These are phyloP conservation scores for Suillus subluteus DNA, from an alignment of 768 basidiomycete genomes.

Conservation along the genomic window DNA sequence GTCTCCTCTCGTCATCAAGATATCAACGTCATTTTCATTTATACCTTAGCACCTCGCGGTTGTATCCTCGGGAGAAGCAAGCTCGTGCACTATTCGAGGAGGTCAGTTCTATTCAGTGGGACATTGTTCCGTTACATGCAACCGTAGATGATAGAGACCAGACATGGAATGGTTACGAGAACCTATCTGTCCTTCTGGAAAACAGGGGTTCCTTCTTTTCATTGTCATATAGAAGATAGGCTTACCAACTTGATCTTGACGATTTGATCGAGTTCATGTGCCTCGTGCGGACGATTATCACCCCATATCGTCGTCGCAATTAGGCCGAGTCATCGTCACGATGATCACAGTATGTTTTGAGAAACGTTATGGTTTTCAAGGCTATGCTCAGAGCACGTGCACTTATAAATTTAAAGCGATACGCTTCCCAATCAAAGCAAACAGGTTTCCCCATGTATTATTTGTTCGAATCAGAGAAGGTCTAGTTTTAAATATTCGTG, in stretches of 20 bases:
- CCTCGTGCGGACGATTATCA: not conserved
- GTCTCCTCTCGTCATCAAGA: not conserved
- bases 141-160: not conserved
- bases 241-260: conserved; percentile 2
- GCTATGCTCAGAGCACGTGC: conserved; percentile 6
- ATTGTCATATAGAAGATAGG: not conserved
- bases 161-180: not conserved
- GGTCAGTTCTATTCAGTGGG: not conserved
- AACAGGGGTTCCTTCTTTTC: conserved; percentile 5
- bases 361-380: not conserved
- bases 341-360: not conserved
- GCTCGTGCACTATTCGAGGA: not conserved
- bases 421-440: conserved; percentile 1
- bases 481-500: conserved; percentile 6
- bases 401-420: not conserved
- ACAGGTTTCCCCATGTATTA: not conserved
- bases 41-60: not conserved
- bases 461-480: conserved; percentile 5
- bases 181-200: conserved; percentile 3
- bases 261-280: conserved; percentile 6
- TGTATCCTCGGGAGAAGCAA: not conserved
- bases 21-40: not conserved
- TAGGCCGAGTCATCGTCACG: not conserved
- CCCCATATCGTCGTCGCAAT: not conserved
- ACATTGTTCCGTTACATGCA: not conserved